Evolutionary conservation across 169 alveolate species (phyloP).

Genomic region (Plasmodium sp.): DNA sequence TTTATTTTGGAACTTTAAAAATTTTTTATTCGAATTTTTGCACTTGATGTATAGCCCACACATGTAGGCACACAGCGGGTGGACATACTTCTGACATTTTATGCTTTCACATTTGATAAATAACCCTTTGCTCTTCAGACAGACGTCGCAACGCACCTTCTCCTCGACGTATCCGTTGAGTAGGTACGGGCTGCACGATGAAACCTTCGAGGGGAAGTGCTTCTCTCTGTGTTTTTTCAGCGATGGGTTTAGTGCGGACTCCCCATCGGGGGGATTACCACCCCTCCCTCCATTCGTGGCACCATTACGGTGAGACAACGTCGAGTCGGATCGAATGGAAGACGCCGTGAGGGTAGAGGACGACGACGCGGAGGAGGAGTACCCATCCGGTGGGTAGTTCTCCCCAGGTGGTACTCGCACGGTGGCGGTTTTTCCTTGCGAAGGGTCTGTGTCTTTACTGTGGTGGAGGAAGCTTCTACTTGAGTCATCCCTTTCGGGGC

Average conservation of each 20-base stretch:
- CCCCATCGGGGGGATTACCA: background rate
- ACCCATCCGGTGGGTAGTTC: background rate
- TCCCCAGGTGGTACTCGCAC: background rate
- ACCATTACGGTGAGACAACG: background rate
- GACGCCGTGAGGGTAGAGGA: background rate
- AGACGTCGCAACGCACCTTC: constrained; percentile 16
- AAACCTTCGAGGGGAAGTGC: background rate
- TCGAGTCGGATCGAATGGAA: background rate
- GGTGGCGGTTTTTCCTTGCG: background rate
- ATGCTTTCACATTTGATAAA: constrained; percentile 39
- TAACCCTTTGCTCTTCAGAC: constrained; percentile 53
- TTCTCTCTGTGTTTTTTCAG: background rate
- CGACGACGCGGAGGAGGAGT: background rate
- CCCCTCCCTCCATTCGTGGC: background rate
- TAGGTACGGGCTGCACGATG: background rate
- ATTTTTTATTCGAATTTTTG: constrained; percentile 51
- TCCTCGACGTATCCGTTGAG: constrained; percentile 30
- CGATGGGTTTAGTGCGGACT: background rate
- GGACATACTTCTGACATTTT: constrained; percentile 24
- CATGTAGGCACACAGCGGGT: constrained; percentile 69
- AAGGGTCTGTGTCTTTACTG: background rate
- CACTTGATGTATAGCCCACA: constrained; percentile 69
- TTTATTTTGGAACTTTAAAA: constrained; percentile 42
- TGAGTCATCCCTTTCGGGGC: background rate
- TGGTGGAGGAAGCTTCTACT: background rate